These are phyloP conservation scores for Ceriops tagal DNA, from an alignment of 345 rosid genomes.

Conservation along the genomic window DNA sequence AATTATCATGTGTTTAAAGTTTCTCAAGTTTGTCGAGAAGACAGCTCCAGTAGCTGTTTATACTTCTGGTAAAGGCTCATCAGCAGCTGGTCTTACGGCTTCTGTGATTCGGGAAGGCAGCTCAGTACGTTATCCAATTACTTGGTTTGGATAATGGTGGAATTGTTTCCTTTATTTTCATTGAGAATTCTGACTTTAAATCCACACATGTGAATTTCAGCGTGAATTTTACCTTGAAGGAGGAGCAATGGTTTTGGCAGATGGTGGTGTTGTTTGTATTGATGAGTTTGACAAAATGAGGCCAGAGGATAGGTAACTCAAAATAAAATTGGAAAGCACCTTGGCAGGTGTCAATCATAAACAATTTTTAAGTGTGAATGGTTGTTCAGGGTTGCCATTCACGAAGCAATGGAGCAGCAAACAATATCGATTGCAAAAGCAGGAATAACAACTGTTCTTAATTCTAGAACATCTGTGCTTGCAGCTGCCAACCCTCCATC, in stretches of 20 bases:
- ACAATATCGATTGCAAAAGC: slow-evolving; percentile 99
- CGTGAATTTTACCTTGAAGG: slow-evolving; percentile 99
- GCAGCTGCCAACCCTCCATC: slow-evolving; percentile 99
- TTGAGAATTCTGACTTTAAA: slow-evolving; percentile 20
- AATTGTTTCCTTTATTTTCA: background rate
- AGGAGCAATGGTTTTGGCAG: slow-evolving; percentile 99
- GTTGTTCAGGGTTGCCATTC: slow-evolving; percentile 82
- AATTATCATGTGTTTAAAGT: slow-evolving; percentile 36
- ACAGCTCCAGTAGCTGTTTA: slow-evolving; percentile 95
- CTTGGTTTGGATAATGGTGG: background rate
- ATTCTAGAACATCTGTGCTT: slow-evolving; percentile 95
- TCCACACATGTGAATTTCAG: slow-evolving; percentile 35
- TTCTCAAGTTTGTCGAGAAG: slow-evolving; percentile 97
- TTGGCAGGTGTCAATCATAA: slow-evolving; percentile 2
- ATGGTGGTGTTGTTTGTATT: slow-evolving; percentile 97
- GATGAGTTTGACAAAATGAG: slow-evolving; percentile 99
- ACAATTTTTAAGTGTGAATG: slow-evolving; percentile 6
- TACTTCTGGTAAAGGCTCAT: slow-evolving; percentile 97
- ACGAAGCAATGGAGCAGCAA: slow-evolving; percentile 99
- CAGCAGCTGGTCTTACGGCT: slow-evolving; percentile 98
- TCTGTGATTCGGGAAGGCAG: slow-evolving; percentile 87
- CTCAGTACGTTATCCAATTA: slow-evolving; percentile 51
- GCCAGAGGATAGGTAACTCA: slow-evolving; percentile 83
- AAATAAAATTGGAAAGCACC: background rate
- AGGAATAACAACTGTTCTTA: slow-evolving; percentile 94